phyloP scores from a whole-genome alignment of 2,329 filamentous ascomycete genomes.

The Coleophoma crateriformis region DNA sequence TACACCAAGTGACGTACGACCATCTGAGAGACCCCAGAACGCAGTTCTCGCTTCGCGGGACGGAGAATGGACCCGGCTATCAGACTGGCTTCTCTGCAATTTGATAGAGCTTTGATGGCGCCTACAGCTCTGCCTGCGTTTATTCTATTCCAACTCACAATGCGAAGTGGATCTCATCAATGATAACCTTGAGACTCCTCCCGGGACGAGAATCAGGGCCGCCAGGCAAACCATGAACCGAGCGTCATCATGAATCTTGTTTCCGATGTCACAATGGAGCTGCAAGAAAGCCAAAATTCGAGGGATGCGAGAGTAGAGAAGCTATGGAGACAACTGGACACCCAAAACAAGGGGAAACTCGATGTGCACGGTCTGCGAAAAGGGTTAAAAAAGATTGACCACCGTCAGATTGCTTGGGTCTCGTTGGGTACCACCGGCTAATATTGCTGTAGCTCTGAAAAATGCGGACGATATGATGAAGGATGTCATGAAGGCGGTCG shows the following conservation, averaged over 20 bases:
- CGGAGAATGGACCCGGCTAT: too few species aligned
- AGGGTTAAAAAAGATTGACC: slow-evolving; percentile 83
- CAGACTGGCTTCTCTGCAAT: background rate
- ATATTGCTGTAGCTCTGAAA: slow-evolving; percentile 58
- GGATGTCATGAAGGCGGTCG: slow-evolving; percentile 75
- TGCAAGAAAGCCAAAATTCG: slow-evolving; percentile 71
- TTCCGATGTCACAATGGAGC: slow-evolving; percentile 39
- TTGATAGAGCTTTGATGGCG: background rate
- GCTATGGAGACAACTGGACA: slow-evolving; percentile 81
- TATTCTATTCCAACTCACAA: background rate
- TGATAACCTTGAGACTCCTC: slow-evolving; percentile 11
- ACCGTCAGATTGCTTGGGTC: slow-evolving; percentile 56
- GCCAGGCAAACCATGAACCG: slow-evolving; percentile 14
- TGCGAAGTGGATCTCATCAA: slow-evolving; percentile 7
- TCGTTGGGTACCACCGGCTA: slow-evolving; percentile 13
- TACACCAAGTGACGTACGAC: too few species aligned
- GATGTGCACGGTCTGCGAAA: slow-evolving; percentile 80
- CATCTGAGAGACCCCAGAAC: too few species aligned
- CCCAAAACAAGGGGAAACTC: slow-evolving; percentile 68
- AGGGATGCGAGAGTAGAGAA: slow-evolving; percentile 76
- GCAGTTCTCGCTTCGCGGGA: too few species aligned
- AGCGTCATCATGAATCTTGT: slow-evolving; percentile 10
- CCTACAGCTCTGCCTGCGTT: too few species aligned
- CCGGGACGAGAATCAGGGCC: slow-evolving; percentile 6
- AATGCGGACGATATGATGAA: slow-evolving; percentile 84